These are phyloP conservation scores for Trichocomaceae sp. DNA, from an alignment of 2,329 filamentous ascomycete genomes.

Conservation along the genomic window DNA sequence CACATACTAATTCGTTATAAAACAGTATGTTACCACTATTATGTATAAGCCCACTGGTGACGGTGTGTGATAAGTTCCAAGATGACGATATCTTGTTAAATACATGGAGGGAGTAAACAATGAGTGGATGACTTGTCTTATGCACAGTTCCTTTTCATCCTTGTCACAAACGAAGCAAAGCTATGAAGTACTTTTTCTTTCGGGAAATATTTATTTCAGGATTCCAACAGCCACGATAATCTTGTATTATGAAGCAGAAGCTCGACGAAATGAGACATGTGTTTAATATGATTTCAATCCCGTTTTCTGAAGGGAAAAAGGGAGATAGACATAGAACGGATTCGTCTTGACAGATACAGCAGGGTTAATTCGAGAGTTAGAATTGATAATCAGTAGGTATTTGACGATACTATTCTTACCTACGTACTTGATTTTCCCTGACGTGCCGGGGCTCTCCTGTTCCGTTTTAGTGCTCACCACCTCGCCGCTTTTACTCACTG, in stretches of 20 bases:
- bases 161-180: background rate
- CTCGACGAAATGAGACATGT: background rate
- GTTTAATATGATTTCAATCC: background rate
- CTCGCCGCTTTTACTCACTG: conserved; percentile 16
- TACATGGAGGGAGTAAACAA: background rate
- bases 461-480: conserved; percentile 15
- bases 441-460: conserved; percentile 8
- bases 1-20: background rate
- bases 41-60: conserved; percentile 81
- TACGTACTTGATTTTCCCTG: conserved; percentile 5
- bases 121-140: background rate
- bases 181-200: background rate
- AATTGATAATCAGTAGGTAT: background rate
- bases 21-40: conserved; percentile 90
- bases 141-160: background rate
- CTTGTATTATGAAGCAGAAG: background rate
- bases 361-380: background rate
- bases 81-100: background rate
- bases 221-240: background rate
- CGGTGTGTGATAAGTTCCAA: conserved; percentile 22
- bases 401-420: background rate
- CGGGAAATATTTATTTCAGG: background rate
- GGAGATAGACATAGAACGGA: background rate
- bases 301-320: background rate
- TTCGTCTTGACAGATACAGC: background rate